Base-by-base conservation (phyloP, 2,329 filamentous ascomycete genomes). In the Fusarium nanum region DNA sequence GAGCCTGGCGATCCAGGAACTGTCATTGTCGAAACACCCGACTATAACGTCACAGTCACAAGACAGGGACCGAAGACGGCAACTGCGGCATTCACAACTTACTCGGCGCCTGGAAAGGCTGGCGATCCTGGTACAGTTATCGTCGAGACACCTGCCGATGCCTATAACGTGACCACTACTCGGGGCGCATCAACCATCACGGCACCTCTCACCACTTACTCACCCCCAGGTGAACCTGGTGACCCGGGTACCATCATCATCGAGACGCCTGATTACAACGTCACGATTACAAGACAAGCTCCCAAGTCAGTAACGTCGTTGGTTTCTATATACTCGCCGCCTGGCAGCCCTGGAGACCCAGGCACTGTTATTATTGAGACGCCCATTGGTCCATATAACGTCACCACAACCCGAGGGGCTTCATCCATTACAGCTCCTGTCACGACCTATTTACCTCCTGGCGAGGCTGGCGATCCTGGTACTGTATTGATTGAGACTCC, bases 81-180 rank as follows among this genome's bases (percentile, higher is more conserved):
- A 7, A 60, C 49, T 8, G 46, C 55, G 0, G 23, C 27, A 7
- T 45, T 58, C 27, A 46, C 59, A 28, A 67, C 56, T 1, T 67
- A 67, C 32, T 56, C 46, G 6, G 47, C 64, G 10, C 56, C 64
- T 34, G 63, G 27, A 8, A 50, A n/a, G 6, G 28, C 46, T 48
- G 64, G 64, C 2, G 64, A 67, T 22, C 63, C 64, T 7, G 64
- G 64, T 1, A 67, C 63, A 14, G 40, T 67, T 18, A 67, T 67
- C 14, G 18, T 67, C 14, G 63, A 67, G 28, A 67, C 56, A 5
- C 56, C 63, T 3, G 47, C 56, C 13, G 27, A 28, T 27, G 16
- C 46, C 4, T 58, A 41, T 7, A 53, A 58, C 14, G 27, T 58
- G 25, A 58, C 55, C 7, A 58, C 47, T 14, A 58, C 55, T 14